Evolutionary conservation across 306 rosid species (phyloP).

Genomic region (Fragaria nilgerrensis): DNA sequence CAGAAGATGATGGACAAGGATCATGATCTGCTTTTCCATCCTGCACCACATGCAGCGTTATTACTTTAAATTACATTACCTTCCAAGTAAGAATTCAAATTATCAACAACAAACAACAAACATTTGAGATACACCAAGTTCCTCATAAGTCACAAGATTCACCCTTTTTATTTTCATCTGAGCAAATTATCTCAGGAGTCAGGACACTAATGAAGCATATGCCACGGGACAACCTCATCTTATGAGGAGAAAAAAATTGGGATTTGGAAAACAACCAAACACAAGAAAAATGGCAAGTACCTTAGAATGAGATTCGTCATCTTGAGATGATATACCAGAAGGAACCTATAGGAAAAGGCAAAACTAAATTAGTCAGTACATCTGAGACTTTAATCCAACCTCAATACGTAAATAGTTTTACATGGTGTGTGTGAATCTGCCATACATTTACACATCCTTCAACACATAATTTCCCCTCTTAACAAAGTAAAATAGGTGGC

Average conservation of each 20-base stretch:
- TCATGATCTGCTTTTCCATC: constrained; percentile 44
- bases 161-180: background rate
- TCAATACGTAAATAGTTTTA: background rate
- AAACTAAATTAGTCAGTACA: constrained; percentile 10
- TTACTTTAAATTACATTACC: background rate
- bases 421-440: background rate
- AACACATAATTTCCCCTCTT: background rate
- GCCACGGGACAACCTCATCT: background rate
- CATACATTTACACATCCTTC: background rate
- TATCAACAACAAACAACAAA: background rate
- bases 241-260: background rate
- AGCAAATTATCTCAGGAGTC: background rate
- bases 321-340: constrained; percentile 54
- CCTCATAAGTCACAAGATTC: background rate
- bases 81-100: background rate
- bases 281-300: constrained; percentile 31
- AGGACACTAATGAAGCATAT: constrained; percentile 4
- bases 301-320: constrained; percentile 45
- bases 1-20: constrained; percentile 59
- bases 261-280: background rate
- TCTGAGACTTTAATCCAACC: background rate
- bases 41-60: constrained; percentile 38
- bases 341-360: constrained; percentile 59
- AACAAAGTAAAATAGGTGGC: background rate
- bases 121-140: background rate